Base-by-base conservation (phyloP, 2,329 filamentous ascomycete genomes). In the Fusarium protoensiforme region DNA sequence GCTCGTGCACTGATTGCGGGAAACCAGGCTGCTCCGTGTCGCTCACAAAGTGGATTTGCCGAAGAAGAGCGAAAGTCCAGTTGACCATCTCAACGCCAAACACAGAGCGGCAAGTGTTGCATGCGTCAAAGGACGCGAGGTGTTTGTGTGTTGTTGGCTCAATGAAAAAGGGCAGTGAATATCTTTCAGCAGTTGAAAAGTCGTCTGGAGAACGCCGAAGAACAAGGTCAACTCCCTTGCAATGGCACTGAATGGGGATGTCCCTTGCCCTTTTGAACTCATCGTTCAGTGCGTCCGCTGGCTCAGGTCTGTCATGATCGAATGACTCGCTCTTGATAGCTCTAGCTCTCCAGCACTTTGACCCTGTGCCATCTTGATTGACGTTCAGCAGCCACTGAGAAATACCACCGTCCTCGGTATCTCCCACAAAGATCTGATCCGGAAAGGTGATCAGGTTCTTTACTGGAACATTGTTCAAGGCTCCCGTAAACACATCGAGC, bases 341-440 rank as follows among this genome's bases (percentile, higher is more conserved):
- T 3, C 59, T 43, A 1, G 72, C 79, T 13, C 62, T 69, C 83
- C 81, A 84, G 0, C 78, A 65, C 9, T 72, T 73, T 1, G 77
- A 61, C 5, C 35, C 65, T 10, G 36, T 58, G 0, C 80, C 81
- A 48, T 81, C 78, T 1, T 71, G 62, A 43, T 85, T 84, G 0
- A 78, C 61, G 8, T 79, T 71, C 27, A 79, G 80, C 6, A 88
- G 73, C 86, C 86, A 90, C 2, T 82, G 75, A 3, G 83, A 83
- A 1, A 87, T 82, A 0, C 89, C 88, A 3, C 88, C 88, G 73
- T 90, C 88, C 2, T 81, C 31, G 0, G 88, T 90, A 64, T 89
- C 87, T 1, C 78, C 82, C 1, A 89, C 79, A 65, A 84, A 88
- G 4, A 86, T 83, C 63, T 88, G 84, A 2, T 81, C 67, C 1